Evolutionary conservation across 176 grass and related monocot genomes (phyloP), one percentile per base, ranked within the genome.

Genomic region (Saccharum officinarum): DNA sequence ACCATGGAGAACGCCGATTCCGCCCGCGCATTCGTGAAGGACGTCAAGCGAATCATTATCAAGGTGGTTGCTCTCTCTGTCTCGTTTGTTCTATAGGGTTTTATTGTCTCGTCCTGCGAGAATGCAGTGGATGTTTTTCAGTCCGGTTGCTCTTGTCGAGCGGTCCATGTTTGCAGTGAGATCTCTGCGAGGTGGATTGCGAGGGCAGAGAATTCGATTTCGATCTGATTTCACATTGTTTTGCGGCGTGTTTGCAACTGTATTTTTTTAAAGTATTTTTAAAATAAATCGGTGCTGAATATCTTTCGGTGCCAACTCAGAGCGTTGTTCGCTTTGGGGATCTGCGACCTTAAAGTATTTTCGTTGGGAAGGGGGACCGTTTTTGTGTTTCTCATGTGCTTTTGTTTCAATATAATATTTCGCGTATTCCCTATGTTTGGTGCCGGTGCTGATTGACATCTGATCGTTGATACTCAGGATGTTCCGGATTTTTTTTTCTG

Each of bases 11-110:
- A 85, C 70, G 90, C 87, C 88, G 93, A 99, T 85, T 61, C 90
- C 9, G 74, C 83, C 70, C 57, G 97, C 30, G 38, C 9, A 47
- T 99, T 99, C 87, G 71, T 96, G 42, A 92, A 65, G 57, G 86
- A 91, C 63, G 97, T 99, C 14, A 92, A 88, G 79, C 92, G 97
- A 38, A 62, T 99, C 73, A 30, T 99, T 77, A 81, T 99, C 45
- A 99, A 99, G 89, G 97, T 99, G 30, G 66, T 30, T 18, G 17
- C 1, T 11, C 8, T 23, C 1, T 54, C 4, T 15, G 17, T 40
- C 1, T 36, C 17, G 14, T 38, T 38, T 57, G 6, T 18, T 41
- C 34, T 6, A 23, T 42, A 25, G 30, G 49, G 0, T 52, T 74
- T 69, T 79, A 6, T 55, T 4, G 3, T 72, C 20, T 47, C 83